Percentiles rank a stretch among this genome's conserved stretches.
Conservation (phyloP, 2,329 filamentous ascomycete genomes). For the Fusarium brachygibbosum region DNA sequence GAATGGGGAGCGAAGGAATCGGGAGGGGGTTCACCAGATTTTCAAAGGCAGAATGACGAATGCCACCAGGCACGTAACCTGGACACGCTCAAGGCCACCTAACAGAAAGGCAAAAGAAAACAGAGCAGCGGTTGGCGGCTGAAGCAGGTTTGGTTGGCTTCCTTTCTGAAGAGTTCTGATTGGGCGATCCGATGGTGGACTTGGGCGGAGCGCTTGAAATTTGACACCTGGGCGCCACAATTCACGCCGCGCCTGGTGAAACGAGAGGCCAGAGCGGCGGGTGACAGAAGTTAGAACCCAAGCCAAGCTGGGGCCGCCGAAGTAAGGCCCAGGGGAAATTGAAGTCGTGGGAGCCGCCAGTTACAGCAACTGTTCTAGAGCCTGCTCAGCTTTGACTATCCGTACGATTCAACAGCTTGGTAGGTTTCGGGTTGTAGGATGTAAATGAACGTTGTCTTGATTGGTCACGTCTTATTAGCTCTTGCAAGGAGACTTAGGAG, state of each 20-base stretch:
- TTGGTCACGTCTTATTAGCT: neutral
- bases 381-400: neutral
- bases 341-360: neutral
- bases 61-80: constrained; percentile 42
- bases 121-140: constrained; percentile 10
- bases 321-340: constrained; percentile 11
- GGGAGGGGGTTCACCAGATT: constrained; percentile 50
- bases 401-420: neutral
- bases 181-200: constrained; percentile 11
- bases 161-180: constrained; percentile 4
- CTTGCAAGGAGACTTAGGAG: neutral
- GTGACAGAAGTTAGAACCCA: constrained; percentile 7
- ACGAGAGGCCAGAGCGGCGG: constrained; percentile 18
- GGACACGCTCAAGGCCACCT: constrained; percentile 20
- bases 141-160: constrained; percentile 14
- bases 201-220: constrained; percentile 31
- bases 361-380: neutral
- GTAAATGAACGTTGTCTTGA: neutral
- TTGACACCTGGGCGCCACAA: constrained; percentile 45
- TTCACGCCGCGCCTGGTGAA: constrained; percentile 33
- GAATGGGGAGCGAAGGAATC: constrained; percentile 48
- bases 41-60: constrained; percentile 49
- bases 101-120: constrained; percentile 10
- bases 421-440: neutral
- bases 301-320: constrained; percentile 38